Percentiles rank a stretch among this genome's conserved stretches.
phyloP scores from a whole-genome alignment of 148 eudicot genomes.

The Chenopodium suecicum region DNA sequence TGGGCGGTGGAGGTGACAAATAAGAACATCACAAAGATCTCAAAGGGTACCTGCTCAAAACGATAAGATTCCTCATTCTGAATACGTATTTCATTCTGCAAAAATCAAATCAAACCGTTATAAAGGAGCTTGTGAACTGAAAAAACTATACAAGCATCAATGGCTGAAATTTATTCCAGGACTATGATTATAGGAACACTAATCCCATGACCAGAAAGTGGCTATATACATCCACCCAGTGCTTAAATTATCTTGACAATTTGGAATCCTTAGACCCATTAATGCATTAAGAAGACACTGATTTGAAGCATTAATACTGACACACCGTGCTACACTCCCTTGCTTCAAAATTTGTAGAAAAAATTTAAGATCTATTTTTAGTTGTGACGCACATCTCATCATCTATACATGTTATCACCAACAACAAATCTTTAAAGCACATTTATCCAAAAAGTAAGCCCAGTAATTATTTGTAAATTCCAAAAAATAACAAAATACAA shows the following conservation, averaged over 20 bases:
- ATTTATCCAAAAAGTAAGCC: neutral
- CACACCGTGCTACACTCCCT: neutral
- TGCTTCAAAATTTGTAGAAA: neutral
- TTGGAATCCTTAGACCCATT: too few relatives aligned
- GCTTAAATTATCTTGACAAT: too few relatives aligned
- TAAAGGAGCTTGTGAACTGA: neutral
- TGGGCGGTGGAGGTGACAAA: too few relatives aligned
- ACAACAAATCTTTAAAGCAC: too few relatives aligned
- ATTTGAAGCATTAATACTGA: neutral
- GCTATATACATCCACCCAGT: too few relatives aligned
- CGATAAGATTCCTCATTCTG: slow-evolving; percentile 85
- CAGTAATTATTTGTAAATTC: too few relatives aligned
- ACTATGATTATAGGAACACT: neutral
- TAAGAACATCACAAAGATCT: too few relatives aligned
- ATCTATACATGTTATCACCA: too few relatives aligned
- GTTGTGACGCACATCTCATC: neutral
- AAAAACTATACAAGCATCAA: neutral
- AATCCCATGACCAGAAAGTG: neutral
- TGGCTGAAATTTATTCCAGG: slow-evolving; percentile 1
- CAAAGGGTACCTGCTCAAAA: slow-evolving; percentile 78
- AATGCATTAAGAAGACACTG: too few relatives aligned
- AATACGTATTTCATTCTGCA: slow-evolving; percentile 88
- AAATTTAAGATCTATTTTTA: neutral
- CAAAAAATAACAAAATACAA: too few relatives aligned
- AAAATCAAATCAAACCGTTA: slow-evolving; percentile 21